These are phyloP conservation scores for Trichoderma simmonsii DNA, from an alignment of 2,329 filamentous ascomycete genomes.

Conservation along the genomic window DNA sequence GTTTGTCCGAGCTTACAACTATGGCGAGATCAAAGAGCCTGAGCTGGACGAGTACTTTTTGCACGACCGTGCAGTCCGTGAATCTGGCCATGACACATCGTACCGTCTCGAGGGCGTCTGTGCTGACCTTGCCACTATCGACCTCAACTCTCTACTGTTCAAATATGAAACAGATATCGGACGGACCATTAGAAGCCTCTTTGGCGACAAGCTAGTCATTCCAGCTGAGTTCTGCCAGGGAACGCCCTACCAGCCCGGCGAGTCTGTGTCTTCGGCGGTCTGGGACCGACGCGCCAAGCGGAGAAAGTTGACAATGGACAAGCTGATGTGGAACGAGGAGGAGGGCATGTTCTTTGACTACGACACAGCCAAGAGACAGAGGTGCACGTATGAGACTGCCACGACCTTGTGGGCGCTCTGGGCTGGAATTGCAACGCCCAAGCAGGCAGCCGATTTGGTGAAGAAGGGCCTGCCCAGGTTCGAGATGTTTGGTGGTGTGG, in stretches of 20 bases:
- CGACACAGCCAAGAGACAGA: slow-evolving; percentile 76
- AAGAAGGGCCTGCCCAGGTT: slow-evolving; percentile 79
- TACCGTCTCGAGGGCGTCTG: slow-evolving; percentile 88
- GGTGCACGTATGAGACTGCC: slow-evolving; percentile 80
- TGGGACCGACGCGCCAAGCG: slow-evolving; percentile 89
- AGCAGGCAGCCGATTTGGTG: slow-evolving; percentile 82
- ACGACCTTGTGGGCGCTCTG: slow-evolving; percentile 98
- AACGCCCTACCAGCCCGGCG: slow-evolving; percentile 58
- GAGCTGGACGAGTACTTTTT: slow-evolving; percentile 93
- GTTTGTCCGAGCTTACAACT: slow-evolving; percentile 87
- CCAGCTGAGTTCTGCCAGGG: slow-evolving; percentile 77
- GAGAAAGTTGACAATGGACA: slow-evolving; percentile 82
- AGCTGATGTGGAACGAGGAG: slow-evolving; percentile 88
- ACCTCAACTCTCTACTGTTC: slow-evolving; percentile 91
- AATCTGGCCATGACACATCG: slow-evolving; percentile 94
- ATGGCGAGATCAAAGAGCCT: slow-evolving; percentile 71
- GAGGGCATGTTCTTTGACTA: slow-evolving; percentile 99
- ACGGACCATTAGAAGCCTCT: slow-evolving; percentile 77
- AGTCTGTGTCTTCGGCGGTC: slow-evolving; percentile 74
- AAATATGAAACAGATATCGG: slow-evolving; percentile 97
- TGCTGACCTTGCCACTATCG: slow-evolving; percentile 86
- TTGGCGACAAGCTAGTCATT: slow-evolving; percentile 77
- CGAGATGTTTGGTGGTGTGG: slow-evolving; percentile 80
- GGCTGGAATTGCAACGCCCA: slow-evolving; percentile 82
- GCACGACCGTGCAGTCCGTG: slow-evolving; percentile 91